Conservation (phyloP, 129 eudicot genomes). For the Oenanthe sinensis region DNA sequence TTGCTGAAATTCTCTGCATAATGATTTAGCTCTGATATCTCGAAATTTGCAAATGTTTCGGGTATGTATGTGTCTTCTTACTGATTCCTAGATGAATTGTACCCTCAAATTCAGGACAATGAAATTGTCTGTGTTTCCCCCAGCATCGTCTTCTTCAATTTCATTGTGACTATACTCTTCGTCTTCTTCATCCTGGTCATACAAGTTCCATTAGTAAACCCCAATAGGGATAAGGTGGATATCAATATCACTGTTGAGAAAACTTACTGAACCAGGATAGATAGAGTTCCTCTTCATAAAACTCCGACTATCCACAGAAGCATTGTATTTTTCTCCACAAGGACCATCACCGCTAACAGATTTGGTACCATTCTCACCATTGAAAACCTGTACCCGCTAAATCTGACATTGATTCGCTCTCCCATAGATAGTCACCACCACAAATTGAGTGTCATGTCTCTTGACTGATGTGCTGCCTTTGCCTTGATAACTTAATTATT, state of each 20-base stretch:
- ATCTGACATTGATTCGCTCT: constrained; percentile 16
- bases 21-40: constrained; percentile 24
- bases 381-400: constrained; percentile 25
- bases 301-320: constrained; percentile 49
- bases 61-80: constrained; percentile 27
- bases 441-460: constrained; percentile 30
- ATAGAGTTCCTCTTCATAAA: constrained; percentile 27
- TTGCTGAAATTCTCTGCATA: constrained; percentile 41
- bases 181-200: constrained; percentile 35
- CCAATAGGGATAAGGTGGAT: constrained; percentile 91
- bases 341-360: constrained; percentile 35
- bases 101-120: constrained; percentile 25
- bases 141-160: constrained; percentile 33
- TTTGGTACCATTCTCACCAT: constrained; percentile 46
- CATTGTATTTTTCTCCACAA: constrained; percentile 52
- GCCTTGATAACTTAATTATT: constrained; percentile 53
- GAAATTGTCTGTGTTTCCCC: constrained; percentile 20
- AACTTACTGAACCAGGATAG: constrained; percentile 28
- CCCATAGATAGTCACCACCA: constrained; percentile 17
- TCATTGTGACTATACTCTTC: constrained; percentile 31
- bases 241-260: constrained; percentile 52
- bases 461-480: constrained; percentile 27
- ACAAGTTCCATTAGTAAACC: constrained; percentile 51
- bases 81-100: constrained; percentile 19
- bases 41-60: constrained; percentile 24